These are phyloP conservation scores for Paecilomyces niveus DNA, from an alignment of 2,329 filamentous ascomycete genomes.

Conservation along the genomic window DNA sequence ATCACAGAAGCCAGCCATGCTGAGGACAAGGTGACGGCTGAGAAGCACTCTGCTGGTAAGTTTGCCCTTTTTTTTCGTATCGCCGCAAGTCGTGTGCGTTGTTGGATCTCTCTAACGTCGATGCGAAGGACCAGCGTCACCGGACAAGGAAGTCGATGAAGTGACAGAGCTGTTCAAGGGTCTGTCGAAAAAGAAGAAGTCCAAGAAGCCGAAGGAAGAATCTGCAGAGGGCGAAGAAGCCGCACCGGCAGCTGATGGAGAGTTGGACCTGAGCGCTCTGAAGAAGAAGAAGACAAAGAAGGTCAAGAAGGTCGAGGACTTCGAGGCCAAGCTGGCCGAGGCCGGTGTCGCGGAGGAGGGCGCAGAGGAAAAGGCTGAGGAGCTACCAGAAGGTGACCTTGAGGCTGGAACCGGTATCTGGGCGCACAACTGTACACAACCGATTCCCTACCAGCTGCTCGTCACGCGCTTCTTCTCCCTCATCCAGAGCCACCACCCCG, in stretches of 20 bases:
- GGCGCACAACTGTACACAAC: conserved; percentile 68
- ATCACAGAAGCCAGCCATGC: conserved; percentile 66
- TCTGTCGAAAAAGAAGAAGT: conserved; percentile 69
- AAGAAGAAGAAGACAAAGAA: conserved; percentile 82
- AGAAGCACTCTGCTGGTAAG: conserved; percentile 68
- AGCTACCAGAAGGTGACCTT: conserved; percentile 65
- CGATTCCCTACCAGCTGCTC: conserved; percentile 78
- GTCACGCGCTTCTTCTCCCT: conserved; percentile 91
- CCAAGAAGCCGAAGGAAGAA: conserved; percentile 52
- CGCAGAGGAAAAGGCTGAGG: conserved; percentile 49
- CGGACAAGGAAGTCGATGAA: conserved; percentile 56
- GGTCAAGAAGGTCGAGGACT: conserved; percentile 56
- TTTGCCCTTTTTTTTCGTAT: conserved; percentile 1
- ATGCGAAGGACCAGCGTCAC: conserved; percentile 21
- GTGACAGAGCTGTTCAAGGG: conserved; percentile 62
- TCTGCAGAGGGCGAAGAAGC: conserved; percentile 46
- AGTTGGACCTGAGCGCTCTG: conserved; percentile 61
- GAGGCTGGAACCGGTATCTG: conserved; percentile 85
- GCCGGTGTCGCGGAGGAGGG: conserved; percentile 54
- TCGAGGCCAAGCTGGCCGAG: conserved; percentile 59
- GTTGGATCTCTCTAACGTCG: conserved; percentile 34
- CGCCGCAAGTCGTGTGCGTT: neutral
- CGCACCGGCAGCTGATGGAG: conserved; percentile 45
- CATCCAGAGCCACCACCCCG: conserved; percentile 91
- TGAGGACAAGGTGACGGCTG: conserved; percentile 72